phyloP scores from a whole-genome alignment of 441 rosid species.

The Flueggea neowawraea region DNA sequence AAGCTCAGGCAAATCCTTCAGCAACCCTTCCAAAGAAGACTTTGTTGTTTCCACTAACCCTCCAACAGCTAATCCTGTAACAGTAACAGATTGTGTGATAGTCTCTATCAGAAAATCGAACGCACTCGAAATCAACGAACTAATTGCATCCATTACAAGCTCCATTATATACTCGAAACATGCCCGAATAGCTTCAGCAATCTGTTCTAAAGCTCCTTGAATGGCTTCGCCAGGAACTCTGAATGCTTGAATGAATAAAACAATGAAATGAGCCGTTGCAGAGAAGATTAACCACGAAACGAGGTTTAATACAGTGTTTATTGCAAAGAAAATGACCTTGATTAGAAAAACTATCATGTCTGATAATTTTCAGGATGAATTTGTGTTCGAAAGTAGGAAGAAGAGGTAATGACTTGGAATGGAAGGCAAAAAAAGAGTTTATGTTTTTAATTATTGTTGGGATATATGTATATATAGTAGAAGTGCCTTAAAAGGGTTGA shows the following conservation, averaged over 20 bases:
- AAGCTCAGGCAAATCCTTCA: conserved; percentile 31
- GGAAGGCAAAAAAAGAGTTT: neutral
- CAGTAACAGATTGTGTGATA: conserved; percentile 19
- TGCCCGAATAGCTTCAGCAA: conserved; percentile 28
- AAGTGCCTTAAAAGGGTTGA: too few species aligned
- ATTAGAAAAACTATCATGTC: conserved; percentile 21
- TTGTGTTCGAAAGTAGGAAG: neutral
- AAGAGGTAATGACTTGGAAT: neutral
- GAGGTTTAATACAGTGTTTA: conserved; percentile 22
- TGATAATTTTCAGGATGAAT: neutral
- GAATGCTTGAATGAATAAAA: conserved; percentile 30
- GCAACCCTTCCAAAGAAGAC: conserved; percentile 25
- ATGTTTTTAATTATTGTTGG: neutral
- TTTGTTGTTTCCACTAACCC: conserved; percentile 24
- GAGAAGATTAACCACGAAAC: conserved; percentile 27
- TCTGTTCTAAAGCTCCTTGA: conserved; percentile 22
- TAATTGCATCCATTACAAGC: conserved; percentile 18
- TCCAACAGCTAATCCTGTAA: conserved; percentile 24
- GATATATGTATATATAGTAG: neutral
- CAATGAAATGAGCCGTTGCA: conserved; percentile 13
- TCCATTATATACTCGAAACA: conserved; percentile 18
- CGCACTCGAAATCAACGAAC: conserved; percentile 19
- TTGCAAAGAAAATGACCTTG: conserved; percentile 25
- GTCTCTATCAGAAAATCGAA: conserved; percentile 22
- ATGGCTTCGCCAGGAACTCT: conserved; percentile 28